Evolutionary conservation across 208 protist genomes (phyloP).

Genomic region (Leishmania major): DNA sequence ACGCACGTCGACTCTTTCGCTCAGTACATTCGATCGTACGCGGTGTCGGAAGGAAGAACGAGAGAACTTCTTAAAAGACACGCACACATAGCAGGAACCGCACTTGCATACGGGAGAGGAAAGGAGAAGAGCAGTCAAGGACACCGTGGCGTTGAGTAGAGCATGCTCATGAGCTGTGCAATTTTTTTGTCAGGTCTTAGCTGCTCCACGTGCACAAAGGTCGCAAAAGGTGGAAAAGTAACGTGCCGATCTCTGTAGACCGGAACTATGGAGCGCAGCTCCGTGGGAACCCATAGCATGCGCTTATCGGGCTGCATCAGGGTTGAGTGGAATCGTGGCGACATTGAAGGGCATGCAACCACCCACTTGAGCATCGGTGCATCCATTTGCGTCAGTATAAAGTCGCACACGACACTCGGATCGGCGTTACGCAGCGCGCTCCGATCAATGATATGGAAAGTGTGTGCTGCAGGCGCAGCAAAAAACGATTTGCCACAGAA

Average conservation of each 20-base stretch:
- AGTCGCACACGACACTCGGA: neutral
- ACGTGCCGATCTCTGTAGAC: neutral
- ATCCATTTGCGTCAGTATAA: neutral
- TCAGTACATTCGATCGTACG: neutral
- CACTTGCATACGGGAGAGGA: neutral
- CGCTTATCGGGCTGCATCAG: neutral
- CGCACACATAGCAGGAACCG: neutral
- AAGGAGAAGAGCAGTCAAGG: neutral
- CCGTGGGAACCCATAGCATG: neutral
- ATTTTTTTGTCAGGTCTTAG: neutral
- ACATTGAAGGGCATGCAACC: constrained; percentile 6
- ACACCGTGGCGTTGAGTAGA: neutral
- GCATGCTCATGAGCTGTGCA: neutral
- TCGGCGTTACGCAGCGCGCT: neutral
- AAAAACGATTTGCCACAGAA: constrained; percentile 14
- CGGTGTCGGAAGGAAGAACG: neutral
- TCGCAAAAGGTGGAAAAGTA: neutral
- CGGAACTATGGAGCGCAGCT: neutral
- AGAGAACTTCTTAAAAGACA: too few species aligned
- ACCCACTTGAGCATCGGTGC: neutral
- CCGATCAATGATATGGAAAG: neutral
- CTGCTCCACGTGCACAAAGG: constrained; percentile 1
- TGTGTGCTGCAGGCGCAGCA: constrained; percentile 5
- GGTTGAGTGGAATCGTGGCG: neutral
- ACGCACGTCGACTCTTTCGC: neutral